Evolutionary conservation across 768 basidiomycete genomes (phyloP).

Genomic region (Tulasnella sp.): DNA sequence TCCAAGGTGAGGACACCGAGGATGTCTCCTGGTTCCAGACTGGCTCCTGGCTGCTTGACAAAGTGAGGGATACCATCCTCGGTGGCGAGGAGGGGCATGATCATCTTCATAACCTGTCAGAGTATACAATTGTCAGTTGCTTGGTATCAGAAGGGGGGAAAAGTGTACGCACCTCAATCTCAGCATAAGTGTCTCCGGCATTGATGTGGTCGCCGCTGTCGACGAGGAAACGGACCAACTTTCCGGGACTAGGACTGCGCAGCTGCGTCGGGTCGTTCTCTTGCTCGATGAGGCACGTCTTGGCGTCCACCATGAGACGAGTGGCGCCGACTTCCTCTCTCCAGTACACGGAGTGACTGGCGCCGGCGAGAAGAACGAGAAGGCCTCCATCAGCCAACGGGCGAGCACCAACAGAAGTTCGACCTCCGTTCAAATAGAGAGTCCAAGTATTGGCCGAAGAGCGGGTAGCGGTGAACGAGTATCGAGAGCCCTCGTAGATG

Average conservation of each 20-base stretch:
- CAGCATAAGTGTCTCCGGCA: slow-evolving; percentile 94
- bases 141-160: slow-evolving; percentile 3
- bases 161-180: slow-evolving; percentile 72
- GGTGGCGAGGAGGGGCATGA: slow-evolving; percentile 92
- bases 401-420: slow-evolving; percentile 86
- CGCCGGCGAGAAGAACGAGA: slow-evolving; percentile 84
- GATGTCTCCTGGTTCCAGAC: slow-evolving; percentile 93
- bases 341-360: slow-evolving; percentile 97
- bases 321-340: slow-evolving; percentile 94
- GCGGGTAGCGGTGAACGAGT: slow-evolving; percentile 91
- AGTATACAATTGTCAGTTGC: slow-evolving; percentile 1
- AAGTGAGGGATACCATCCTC: slow-evolving; percentile 94
- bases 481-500: slow-evolving; percentile 93
- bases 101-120: slow-evolving; percentile 94
- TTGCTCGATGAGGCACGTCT: slow-evolving; percentile 98
- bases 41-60: slow-evolving; percentile 97
- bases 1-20: slow-evolving; percentile 95
- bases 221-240: slow-evolving; percentile 88
- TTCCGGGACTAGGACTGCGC: slow-evolving; percentile 92
- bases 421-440: slow-evolving; percentile 92
- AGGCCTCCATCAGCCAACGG: slow-evolving; percentile 93
- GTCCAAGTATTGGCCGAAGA: slow-evolving; percentile 88
- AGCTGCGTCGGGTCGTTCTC: slow-evolving; percentile 99
- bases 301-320: slow-evolving; percentile 89
- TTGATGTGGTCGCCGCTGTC: slow-evolving; percentile 97